Evolutionary conservation across 2,329 filamentous ascomycete genomes (phyloP), one percentile per base, ranked within the genome.

Genomic region (Emergomyces orientalis): DNA sequence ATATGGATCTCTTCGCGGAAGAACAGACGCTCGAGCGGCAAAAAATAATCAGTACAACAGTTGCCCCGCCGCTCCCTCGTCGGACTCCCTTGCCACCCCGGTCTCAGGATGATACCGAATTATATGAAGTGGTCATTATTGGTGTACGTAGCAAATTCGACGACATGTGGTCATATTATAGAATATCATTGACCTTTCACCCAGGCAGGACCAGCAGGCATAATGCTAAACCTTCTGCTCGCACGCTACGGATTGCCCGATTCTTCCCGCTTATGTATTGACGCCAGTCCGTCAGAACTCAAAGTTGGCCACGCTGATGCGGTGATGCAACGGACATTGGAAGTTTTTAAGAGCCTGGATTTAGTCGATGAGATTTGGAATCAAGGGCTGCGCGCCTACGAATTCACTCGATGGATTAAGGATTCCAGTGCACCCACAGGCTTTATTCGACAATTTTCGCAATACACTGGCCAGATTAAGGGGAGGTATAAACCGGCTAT

Each of bases 341-440:
- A 80, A 64, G 73, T 78, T 7, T 64, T 80, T 5, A 74, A 77
- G 58, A 75, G 74, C 1, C 71, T 79, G 3, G 77, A 76, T 1
- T 65, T 80, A 17, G 39, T 41, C 7, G 41, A 59, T 11, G 2
- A 70, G 67, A 0, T 73, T 75, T 37, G 74, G 77, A 60, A 71
- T 78, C 49, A 66, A 74, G 13, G 69, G 65, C 14, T 71, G 84
- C 69, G 87, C 89, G 64, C 71, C 7, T 49, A 74, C 9, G 87
- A 86, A 1, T 89, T 90, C 68, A 77, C 80, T 39, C 80, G 87
- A 66, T 59, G 57, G 57, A 59, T 59, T 19, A 59, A 59, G 41
- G 57, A 59, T 41, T 7, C 41, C 19, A 49, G 25, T 27, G 17
- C 39, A 22, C 39, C 57, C 25, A 59, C 57, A 2, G 57, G 57